A percentile compares a stretch with the other conserved stretches of the same genome.
phyloP scores from a whole-genome alignment of 2,329 filamentous ascomycete genomes.

The Camillea tinctor region DNA sequence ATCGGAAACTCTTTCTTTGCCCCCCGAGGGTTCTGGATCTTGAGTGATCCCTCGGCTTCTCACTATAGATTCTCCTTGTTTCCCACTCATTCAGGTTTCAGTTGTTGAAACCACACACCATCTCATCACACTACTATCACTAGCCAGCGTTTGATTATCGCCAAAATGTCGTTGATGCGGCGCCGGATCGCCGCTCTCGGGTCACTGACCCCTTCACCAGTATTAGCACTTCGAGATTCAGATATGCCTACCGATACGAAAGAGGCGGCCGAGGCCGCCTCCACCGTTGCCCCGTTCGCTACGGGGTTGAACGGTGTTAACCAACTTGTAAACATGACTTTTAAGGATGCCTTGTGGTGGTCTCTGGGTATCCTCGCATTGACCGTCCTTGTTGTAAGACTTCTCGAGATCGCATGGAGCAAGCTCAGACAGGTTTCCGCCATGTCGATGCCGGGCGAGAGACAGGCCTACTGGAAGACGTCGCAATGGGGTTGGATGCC shows the following conservation, averaged over 20 bases:
- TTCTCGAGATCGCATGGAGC: slow-evolving; percentile 53
- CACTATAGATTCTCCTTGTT: slow-evolving; percentile 28
- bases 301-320: slow-evolving; percentile 60
- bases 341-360: slow-evolving; percentile 60
- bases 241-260: slow-evolving; percentile 16
- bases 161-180: slow-evolving; percentile 32
- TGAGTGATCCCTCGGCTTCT: slow-evolving; percentile 11
- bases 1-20: slow-evolving; percentile 23
- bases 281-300: slow-evolving; percentile 56
- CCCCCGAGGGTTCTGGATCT: slow-evolving; percentile 22
- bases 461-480: slow-evolving; percentile 59
- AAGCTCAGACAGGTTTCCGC: slow-evolving; percentile 59
- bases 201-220: slow-evolving; percentile 25
- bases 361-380: slow-evolving; percentile 56
- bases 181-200: slow-evolving; percentile 34
- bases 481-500: slow-evolving; percentile 62
- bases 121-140: slow-evolving; percentile 6
- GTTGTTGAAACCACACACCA: slow-evolving; percentile 5
- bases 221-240: slow-evolving; percentile 28
- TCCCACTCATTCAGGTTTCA: slow-evolving; percentile 8
- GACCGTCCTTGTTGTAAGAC: slow-evolving; percentile 51
- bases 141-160: slow-evolving; percentile 8
- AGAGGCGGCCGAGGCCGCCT: slow-evolving; percentile 26
- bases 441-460: slow-evolving; percentile 51
- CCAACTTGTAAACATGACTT: slow-evolving; percentile 55